These are phyloP conservation scores for Lepidium sativum DNA, from an alignment of 345 rosid genomes.

Conservation along the genomic window DNA sequence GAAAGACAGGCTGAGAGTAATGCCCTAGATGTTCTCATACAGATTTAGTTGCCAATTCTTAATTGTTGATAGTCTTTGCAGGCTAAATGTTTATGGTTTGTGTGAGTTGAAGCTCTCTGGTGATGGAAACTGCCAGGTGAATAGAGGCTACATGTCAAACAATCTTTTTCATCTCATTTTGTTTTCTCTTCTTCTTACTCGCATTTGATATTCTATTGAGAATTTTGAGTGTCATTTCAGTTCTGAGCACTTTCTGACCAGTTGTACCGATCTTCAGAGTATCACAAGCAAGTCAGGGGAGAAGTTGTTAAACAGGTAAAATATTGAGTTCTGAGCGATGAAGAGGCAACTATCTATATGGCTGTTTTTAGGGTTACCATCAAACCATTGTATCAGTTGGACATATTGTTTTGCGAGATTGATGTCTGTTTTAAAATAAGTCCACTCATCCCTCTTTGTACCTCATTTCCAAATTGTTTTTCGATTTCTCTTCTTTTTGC, in stretches of 20 bases:
- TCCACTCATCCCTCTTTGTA: conserved; percentile 4
- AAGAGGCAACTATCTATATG: background rate
- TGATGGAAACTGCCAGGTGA: conserved; percentile 97
- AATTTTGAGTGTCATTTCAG: conserved; percentile 32
- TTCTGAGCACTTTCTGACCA: conserved; percentile 96
- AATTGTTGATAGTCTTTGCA: conserved; percentile 24
- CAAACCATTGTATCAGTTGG: background rate
- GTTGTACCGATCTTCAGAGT: conserved; percentile 69
- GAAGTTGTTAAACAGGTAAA: conserved; percentile 82
- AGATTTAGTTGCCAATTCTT: background rate
- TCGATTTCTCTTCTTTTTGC: conserved; percentile 27
- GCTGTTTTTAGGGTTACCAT: background rate
- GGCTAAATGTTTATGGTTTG: conserved; percentile 70
- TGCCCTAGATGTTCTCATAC: background rate
- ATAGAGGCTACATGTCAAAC: background rate
- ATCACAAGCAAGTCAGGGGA: conserved; percentile 89
- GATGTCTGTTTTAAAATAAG: background rate
- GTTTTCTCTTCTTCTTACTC: background rate
- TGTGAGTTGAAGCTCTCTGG: conserved; percentile 87
- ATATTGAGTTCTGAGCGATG: conserved; percentile 9
- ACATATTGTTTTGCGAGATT: background rate
- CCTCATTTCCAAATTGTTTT: conserved; percentile 7
- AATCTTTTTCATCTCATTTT: conserved; percentile 1
- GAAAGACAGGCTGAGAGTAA: background rate
- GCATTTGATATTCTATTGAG: background rate